Conservation (phyloP, 2,329 filamentous ascomycete species). For the Sporothrix sp. region DNA sequence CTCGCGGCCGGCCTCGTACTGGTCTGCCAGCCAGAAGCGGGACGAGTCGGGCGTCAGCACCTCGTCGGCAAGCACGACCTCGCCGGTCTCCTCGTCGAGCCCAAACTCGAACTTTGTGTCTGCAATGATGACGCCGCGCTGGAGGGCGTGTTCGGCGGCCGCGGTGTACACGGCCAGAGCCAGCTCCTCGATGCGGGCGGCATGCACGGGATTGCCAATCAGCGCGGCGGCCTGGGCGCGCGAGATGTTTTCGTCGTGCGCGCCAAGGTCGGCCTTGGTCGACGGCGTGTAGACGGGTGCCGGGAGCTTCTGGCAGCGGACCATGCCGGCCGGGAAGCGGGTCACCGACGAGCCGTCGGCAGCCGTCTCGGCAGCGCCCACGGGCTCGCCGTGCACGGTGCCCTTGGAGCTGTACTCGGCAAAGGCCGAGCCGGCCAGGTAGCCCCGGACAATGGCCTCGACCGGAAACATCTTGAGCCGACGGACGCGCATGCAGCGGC, state of each 20-base stretch:
- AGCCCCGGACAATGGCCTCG: constrained; percentile 80
- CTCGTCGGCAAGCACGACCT: constrained; percentile 72
- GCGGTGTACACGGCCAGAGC: constrained; percentile 53
- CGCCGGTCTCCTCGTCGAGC: constrained; percentile 51
- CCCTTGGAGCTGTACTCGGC: constrained; percentile 61
- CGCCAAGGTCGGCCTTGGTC: constrained; percentile 72
- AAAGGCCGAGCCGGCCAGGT: constrained; percentile 81
- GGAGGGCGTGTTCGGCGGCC: constrained; percentile 53
- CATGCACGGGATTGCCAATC: constrained; percentile 53
- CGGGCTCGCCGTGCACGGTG: constrained; percentile 68
- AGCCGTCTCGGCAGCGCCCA: constrained; percentile 25
- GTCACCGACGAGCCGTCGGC: neutral
- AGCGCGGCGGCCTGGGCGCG: constrained; percentile 55
- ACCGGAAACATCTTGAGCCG: constrained; percentile 66
- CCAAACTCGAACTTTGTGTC: constrained; percentile 56
- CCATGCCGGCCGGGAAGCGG: constrained; percentile 47
- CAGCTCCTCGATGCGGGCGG: constrained; percentile 54
- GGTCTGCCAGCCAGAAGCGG: constrained; percentile 73
- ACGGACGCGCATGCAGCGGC: constrained; percentile 69
- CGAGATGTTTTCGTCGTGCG: constrained; percentile 78
- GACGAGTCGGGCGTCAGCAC: constrained; percentile 77
- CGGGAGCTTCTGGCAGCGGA: constrained; percentile 60
- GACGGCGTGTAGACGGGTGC: constrained; percentile 64
- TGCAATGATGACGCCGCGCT: constrained; percentile 65
- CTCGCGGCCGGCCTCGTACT: constrained; percentile 61